Evolutionary conservation across 352 stramenopile genomes (phyloP).

Genomic region (Phytopythium boreale): DNA sequence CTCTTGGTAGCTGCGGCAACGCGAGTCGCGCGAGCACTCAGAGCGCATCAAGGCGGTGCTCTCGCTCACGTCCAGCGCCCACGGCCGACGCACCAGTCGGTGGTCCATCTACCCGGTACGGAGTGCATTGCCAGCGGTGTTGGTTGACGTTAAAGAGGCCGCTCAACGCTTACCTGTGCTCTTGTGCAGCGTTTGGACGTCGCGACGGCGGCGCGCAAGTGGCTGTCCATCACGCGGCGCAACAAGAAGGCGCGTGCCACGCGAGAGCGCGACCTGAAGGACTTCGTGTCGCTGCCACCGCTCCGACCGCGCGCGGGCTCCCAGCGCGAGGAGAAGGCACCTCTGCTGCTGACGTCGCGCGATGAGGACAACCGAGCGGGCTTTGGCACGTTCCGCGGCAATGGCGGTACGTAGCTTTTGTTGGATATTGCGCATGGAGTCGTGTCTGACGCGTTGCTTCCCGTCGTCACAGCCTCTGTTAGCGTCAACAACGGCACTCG

Average conservation of each 20-base stretch:
- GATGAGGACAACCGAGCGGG: slow-evolving; percentile 10
- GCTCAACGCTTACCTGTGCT: background rate
- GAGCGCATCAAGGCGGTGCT: slow-evolving; percentile 51
- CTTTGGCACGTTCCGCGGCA: slow-evolving; percentile 42
- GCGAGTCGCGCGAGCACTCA: slow-evolving; percentile 45
- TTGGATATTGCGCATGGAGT: too few relatives aligned
- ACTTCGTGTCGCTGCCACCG: slow-evolving; percentile 57
- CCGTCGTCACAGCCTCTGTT: background rate
- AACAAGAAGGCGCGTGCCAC: slow-evolving; percentile 55
- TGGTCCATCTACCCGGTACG: slow-evolving; percentile 73
- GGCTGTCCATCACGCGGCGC: slow-evolving; percentile 56
- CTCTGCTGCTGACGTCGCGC: slow-evolving; percentile 9
- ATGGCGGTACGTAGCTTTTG: background rate
- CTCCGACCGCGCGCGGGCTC: slow-evolving; percentile 14
- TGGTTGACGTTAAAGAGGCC: background rate
- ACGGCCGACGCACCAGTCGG: slow-evolving; percentile 39
- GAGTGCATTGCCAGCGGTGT: background rate
- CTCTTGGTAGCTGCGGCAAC: slow-evolving; percentile 39
- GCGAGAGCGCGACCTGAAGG: slow-evolving; percentile 46
- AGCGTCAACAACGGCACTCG: background rate
- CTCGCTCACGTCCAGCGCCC: slow-evolving; percentile 24
- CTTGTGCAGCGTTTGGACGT: slow-evolving; percentile 53
- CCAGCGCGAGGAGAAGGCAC: slow-evolving; percentile 11
- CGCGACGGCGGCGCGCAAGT: slow-evolving; percentile 51
- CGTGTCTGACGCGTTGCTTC: background rate